Base-by-base conservation (phyloP, 352 stramenopile genomes). In the Thalassiosira exigua region DNA sequence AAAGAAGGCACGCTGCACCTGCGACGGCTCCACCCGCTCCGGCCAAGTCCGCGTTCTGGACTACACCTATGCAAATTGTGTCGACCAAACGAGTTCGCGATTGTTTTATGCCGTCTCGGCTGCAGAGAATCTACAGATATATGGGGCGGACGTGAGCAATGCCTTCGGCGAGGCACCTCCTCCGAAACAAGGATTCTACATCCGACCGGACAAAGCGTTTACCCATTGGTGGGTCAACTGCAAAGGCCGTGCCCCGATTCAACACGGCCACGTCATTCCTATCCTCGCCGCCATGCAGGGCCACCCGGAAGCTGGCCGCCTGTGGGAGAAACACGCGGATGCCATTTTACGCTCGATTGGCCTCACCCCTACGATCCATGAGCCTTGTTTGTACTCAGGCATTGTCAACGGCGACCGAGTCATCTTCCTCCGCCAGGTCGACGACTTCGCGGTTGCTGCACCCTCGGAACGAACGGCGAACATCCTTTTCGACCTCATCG, bases 381-480 rank as follows among this genome's bases (percentile, higher is more conserved):
- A 84, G 60, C 67, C 69, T 29, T 85, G 77, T 24, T 29, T 80
- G 4, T 80, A 74, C 26, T 50, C 46, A 39, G 72, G 72, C 4
- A 26, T 65, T 3, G 64, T 80, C 39, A 1, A 84, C 17, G 67
- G 52, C 30, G 32, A 78, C 32, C 27, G 32, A 27, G 58, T 87
- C 11, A 11, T 88, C 11, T 68, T 87, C 30, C 62, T 75, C 36
- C 32, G 79, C 0, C 83, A 87, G 48, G 75, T 86, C 0, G 83
- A 87, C 69, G 75, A 90, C 48, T 87, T 87, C 61, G 65, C 74
- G 4, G 26, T 78, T 14, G 68, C 79, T n/a, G 24, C 17, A 4
- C 11, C 32, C 4, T 46, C n/a, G 4, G 24, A 71, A 56, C 11
- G 17, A 22, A 54, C 52, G 51, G 59, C 67, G 7, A 65, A 70